Evolutionary conservation across 345 rosid species (phyloP), one percentile per base, ranked within the genome.

Genomic region (Eucalyptus sp.): DNA sequence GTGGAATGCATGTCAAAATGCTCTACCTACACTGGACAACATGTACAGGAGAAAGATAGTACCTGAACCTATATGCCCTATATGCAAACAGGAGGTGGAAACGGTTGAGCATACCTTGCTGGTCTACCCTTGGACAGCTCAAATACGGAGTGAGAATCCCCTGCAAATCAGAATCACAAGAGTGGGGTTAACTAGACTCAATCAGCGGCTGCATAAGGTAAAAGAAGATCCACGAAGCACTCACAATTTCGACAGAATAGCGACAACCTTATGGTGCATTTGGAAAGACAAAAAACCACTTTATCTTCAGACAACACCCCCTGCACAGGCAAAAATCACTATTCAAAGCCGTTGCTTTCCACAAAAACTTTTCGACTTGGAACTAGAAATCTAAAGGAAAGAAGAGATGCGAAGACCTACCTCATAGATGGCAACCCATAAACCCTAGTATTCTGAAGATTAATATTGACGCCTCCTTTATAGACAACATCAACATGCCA

Each of bases 71-170:
- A 0, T 58, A 58, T 10, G n/a, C n/a, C 64, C 7, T 58, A 58
- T 58, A 52, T 52, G 2, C 56, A 7, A 0, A 52, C 0, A 0
- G 1, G 56, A 7, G 18, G 10, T 2, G 1, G 0, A 52, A 52
- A 52, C 0, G 24, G 18, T 52, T 4, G 0, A 52, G 56, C 56
- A 52, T 4, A 18, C 56, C 56, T 1, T 52, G 24, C 56, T 52
- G 0, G 24, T 52, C 2, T 52, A 0, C n/a, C 64, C 14, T 58
- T 58, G 64, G n/a, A 58, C 13, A 10, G 0, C n/a, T 58, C 0
- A 58, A 3, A 58, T 58, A 24, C 25, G 1, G 64, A 58, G 13
- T 1, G 0, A 0, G 64, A 10, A 58, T 22, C 27, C 64, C 62
- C 6, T 24, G 0, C 64, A 22, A 58, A 25, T 58, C 1, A 58